phyloP scores from a whole-genome alignment of 257 asterid genomes.

The Solanum tarijense region DNA sequence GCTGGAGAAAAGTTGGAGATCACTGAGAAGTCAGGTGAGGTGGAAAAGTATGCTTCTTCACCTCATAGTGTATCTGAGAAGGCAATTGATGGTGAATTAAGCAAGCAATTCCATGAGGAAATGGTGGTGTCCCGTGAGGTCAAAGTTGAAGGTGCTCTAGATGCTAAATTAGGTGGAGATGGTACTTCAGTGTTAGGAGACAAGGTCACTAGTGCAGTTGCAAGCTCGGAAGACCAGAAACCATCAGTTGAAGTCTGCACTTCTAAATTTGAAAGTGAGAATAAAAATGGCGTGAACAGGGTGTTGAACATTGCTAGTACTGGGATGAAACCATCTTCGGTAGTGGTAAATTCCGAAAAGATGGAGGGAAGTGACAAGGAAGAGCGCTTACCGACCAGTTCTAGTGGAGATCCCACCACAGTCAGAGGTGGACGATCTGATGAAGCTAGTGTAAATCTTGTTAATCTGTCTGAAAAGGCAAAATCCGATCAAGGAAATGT shows the following conservation, averaged over 20 bases:
- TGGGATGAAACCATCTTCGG: conserved; percentile 9
- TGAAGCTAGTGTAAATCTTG: conserved; percentile 6
- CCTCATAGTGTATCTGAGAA: conserved; percentile 13
- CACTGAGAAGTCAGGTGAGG: conserved; percentile 24
- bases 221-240: conserved; percentile 11
- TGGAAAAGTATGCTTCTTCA: conserved; percentile 10
- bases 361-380: conserved; percentile 12
- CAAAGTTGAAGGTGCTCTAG: conserved; percentile 6
- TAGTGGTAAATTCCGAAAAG: conserved; percentile 10
- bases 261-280: conserved; percentile 10
- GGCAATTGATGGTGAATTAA: conserved; percentile 13
- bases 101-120: conserved; percentile 17
- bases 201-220: conserved; percentile 1
- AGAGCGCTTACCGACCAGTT: conserved; percentile 5
- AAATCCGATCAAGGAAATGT: conserved; percentile 8
- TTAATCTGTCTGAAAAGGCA: conserved; percentile 10
- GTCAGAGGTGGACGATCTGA: conserved; percentile 22
- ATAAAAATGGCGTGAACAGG: conserved; percentile 12
- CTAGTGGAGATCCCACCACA: conserved; percentile 2
- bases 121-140: conserved; percentile 6
- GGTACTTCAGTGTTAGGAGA: conserved; percentile 10
- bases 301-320: conserved; percentile 3
- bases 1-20: conserved; percentile 14
- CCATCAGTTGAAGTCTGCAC: conserved; percentile 11
- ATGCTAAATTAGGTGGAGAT: conserved; percentile 12